phyloP scores from a whole-genome alignment of 768 basidiomycete species.

The Psilocybe azurescens region DNA sequence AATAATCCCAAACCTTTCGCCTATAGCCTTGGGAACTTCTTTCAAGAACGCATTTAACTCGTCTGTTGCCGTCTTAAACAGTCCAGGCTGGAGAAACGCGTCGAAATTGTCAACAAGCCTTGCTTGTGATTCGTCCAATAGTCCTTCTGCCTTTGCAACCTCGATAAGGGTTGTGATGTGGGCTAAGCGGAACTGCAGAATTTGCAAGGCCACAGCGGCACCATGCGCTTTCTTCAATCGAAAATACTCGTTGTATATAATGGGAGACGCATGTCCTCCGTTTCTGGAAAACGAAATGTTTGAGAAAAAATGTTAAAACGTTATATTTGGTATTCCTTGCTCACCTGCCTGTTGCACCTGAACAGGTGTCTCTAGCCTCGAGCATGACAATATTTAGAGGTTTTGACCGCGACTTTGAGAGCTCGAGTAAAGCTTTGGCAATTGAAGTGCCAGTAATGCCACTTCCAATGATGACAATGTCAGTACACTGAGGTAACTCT shows the following conservation, averaged over 20 bases:
- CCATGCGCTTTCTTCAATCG: slow-evolving; percentile 53
- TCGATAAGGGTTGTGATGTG: slow-evolving; percentile 55
- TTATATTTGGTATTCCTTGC: not conserved
- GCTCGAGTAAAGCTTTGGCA: slow-evolving; percentile 56
- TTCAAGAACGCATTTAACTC: slow-evolving; percentile 47
- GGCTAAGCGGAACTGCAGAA: slow-evolving; percentile 65
- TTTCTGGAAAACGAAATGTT: slow-evolving; percentile 51
- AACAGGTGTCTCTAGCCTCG: slow-evolving; percentile 80
- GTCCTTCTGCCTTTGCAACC: slow-evolving; percentile 57
- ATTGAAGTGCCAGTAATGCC: slow-evolving; percentile 76
- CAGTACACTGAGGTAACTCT: slow-evolving; percentile 51
- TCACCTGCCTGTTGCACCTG: slow-evolving; percentile 75
- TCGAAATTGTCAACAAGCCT: slow-evolving; percentile 64
- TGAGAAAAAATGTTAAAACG: not conserved
- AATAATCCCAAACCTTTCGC: slow-evolving; percentile 36
- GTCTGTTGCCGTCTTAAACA: slow-evolving; percentile 49
- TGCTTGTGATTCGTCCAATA: slow-evolving; percentile 59
- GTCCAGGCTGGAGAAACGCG: slow-evolving; percentile 48
- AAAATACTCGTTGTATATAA: slow-evolving; percentile 62
- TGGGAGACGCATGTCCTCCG: slow-evolving; percentile 70
- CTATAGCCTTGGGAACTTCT: slow-evolving; percentile 56
- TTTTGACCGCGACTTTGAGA: slow-evolving; percentile 24
- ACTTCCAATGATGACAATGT: slow-evolving; percentile 78
- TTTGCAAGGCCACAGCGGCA: slow-evolving; percentile 46
- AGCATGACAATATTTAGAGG: slow-evolving; percentile 65